phyloP scores from a whole-genome alignment of 106 monocot species.

The Dioscorea dumetorum region DNA sequence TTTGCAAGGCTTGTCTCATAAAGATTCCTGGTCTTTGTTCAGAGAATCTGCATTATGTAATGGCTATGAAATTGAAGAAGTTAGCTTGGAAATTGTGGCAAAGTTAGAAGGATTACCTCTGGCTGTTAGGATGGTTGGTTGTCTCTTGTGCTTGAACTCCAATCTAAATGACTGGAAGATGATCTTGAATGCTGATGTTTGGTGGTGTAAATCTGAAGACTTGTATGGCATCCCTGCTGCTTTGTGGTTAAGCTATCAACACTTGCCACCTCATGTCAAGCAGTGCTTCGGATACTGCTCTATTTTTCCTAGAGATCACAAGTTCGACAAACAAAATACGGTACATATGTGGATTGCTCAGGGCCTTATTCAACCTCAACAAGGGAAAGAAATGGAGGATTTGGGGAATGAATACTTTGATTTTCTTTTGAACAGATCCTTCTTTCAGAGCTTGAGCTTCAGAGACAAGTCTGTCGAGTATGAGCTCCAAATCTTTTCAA shows the following conservation, averaged over 20 bases:
- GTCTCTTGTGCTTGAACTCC: neutral
- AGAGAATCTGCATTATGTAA: neutral
- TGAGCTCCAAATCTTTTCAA: too few relatives aligned
- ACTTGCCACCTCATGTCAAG: slow-evolving; percentile 13
- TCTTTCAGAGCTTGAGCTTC: slow-evolving; percentile 2
- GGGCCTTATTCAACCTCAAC: slow-evolving; percentile 8
- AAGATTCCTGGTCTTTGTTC: neutral
- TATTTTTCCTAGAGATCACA: slow-evolving; percentile 16
- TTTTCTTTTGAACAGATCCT: slow-evolving; percentile 13
- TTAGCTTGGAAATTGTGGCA: neutral
- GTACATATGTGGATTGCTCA: slow-evolving; percentile 21
- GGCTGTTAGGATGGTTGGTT: neutral
- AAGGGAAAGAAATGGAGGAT: slow-evolving; percentile 12
- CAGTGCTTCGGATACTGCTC: slow-evolving; percentile 26
- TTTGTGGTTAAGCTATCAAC: slow-evolving; percentile 25
- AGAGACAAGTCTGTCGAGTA: too few relatives aligned
- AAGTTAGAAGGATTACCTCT: neutral
- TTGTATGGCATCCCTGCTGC: slow-evolving; percentile 7
- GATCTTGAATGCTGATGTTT: neutral
- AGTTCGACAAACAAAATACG: slow-evolving; percentile 4
- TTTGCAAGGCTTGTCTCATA: neutral
- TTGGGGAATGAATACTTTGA: slow-evolving; percentile 16
- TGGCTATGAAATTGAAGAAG: neutral
- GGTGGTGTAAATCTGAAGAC: neutral
- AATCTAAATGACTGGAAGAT: neutral